A percentile compares a stretch with the other conserved stretches of the same genome.
Conservation (phyloP, 768 basidiomycete species). For the Termitomyces sp. region DNA sequence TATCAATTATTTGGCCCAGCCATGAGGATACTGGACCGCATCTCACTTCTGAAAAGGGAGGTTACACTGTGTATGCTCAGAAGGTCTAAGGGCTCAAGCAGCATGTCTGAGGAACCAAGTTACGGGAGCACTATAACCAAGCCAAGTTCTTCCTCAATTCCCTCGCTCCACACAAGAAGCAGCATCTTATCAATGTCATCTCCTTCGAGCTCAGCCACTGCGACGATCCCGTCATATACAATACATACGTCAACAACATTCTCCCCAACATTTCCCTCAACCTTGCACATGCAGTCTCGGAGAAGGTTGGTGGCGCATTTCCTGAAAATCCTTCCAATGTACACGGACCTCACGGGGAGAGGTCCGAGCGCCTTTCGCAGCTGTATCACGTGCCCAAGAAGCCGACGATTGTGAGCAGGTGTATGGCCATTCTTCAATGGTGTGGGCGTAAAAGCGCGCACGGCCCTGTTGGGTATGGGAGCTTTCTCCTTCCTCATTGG, state of each 20-base stretch:
- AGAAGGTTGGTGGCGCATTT: constrained; percentile 55
- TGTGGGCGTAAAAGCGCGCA: constrained; percentile 52
- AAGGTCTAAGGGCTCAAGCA: constrained; percentile 52
- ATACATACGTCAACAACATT: constrained; percentile 54
- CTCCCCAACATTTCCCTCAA: constrained; percentile 73
- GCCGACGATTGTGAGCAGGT: constrained; percentile 60
- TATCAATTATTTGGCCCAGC: constrained; percentile 86
- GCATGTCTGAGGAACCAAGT: constrained; percentile 66
- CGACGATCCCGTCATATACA: constrained; percentile 69
- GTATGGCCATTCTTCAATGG: constrained; percentile 76
- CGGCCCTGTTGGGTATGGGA: constrained; percentile 45
- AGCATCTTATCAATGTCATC: constrained; percentile 67
- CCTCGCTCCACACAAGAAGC: constrained; percentile 60
- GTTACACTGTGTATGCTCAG: constrained; percentile 53
- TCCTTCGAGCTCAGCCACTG: constrained; percentile 85
- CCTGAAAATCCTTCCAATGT: constrained; percentile 42
- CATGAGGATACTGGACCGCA: constrained; percentile 51
- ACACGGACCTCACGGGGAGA: constrained; percentile 55
- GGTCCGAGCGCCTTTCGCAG: constrained; percentile 57
- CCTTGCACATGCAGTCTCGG: constrained; percentile 67
- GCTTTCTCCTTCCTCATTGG: constrained; percentile 68
- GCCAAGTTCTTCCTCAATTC: constrained; percentile 85
- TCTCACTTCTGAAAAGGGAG: constrained; percentile 47
- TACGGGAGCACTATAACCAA: constrained; percentile 75
- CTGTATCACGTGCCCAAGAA: constrained; percentile 46